phyloP scores from a whole-genome alignment of 257 asterid species.

The Apocynum venetum region DNA sequence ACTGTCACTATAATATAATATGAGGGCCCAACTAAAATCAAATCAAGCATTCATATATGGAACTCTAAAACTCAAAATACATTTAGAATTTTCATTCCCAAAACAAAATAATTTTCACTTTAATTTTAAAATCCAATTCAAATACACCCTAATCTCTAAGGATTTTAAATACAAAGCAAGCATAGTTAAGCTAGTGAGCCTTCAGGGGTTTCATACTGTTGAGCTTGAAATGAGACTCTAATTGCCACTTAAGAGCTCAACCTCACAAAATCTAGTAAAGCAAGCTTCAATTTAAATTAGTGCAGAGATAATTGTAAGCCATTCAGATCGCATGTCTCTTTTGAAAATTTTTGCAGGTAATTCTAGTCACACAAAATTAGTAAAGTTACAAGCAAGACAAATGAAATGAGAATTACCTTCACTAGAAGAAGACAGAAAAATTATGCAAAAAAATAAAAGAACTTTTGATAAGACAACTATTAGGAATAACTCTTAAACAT shows the following conservation, averaged over 20 bases:
- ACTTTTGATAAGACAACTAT: background rate
- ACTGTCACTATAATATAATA: no score
- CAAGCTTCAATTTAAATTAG: background rate
- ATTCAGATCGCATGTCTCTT: background rate
- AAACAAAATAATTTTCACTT: no score
- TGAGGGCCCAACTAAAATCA: no score
- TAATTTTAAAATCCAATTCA: no score
- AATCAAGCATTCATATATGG: no score
- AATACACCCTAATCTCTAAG: background rate
- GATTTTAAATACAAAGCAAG: background rate
- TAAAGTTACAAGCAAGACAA: background rate
- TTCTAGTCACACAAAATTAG: background rate
- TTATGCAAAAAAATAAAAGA: background rate
- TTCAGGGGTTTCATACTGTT: background rate
- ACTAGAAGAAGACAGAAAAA: slow-evolving; percentile 1
- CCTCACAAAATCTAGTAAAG: background rate
- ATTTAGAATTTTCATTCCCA: no score
- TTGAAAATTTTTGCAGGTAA: background rate
- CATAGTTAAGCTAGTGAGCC: background rate
- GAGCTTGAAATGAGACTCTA: background rate
- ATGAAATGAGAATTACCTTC: background rate
- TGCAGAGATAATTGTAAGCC: no score
- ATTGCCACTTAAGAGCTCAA: background rate
- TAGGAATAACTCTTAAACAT: background rate
- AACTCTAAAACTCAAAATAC: no score